phyloP scores from a whole-genome alignment of 805 yeast species.

The Zygosaccharomyces rouxii region DNA sequence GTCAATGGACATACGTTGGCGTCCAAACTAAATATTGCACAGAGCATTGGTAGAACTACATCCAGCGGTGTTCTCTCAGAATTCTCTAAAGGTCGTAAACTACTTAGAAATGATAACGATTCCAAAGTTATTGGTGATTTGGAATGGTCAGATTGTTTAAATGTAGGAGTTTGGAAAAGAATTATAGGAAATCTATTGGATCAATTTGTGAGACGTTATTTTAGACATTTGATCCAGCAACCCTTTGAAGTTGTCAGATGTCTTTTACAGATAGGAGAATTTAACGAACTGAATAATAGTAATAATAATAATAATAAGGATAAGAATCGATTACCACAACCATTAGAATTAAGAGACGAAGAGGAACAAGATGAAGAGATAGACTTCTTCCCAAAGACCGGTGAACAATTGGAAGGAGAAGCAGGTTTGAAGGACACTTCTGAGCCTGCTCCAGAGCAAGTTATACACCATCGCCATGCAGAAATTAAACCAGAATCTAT shows the following conservation, averaged over 20 bases:
- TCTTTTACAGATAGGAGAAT: constrained; percentile 74
- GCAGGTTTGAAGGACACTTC: background rate
- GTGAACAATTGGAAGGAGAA: constrained; percentile 9
- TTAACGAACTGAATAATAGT: constrained; percentile 30
- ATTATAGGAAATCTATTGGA: constrained; percentile 51
- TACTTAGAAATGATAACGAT: constrained; percentile 20
- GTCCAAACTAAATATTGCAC: constrained; percentile 36
- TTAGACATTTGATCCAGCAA: constrained; percentile 66
- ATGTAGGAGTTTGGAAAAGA: constrained; percentile 52
- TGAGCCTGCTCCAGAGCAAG: background rate
- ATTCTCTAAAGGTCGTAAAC: constrained; percentile 10
- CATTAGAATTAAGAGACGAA: constrained; percentile 14
- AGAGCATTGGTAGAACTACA: constrained; percentile 18
- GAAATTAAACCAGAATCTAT: constrained; percentile 52
- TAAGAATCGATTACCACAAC: constrained; percentile 11
- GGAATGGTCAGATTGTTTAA: constrained; percentile 65
- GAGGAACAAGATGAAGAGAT: constrained; percentile 26
- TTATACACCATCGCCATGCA: background rate
- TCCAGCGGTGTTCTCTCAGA: constrained; percentile 11
- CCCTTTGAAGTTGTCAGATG: constrained; percentile 84
- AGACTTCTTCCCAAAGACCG: constrained; percentile 15
- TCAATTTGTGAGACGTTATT: constrained; percentile 64
- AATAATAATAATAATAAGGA: background rate
- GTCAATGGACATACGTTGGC: constrained; percentile 39
- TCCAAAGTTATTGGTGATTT: constrained; percentile 40